Base-by-base conservation (phyloP, 1,139 yeast species). In the Dujonia santamariae region DNA sequence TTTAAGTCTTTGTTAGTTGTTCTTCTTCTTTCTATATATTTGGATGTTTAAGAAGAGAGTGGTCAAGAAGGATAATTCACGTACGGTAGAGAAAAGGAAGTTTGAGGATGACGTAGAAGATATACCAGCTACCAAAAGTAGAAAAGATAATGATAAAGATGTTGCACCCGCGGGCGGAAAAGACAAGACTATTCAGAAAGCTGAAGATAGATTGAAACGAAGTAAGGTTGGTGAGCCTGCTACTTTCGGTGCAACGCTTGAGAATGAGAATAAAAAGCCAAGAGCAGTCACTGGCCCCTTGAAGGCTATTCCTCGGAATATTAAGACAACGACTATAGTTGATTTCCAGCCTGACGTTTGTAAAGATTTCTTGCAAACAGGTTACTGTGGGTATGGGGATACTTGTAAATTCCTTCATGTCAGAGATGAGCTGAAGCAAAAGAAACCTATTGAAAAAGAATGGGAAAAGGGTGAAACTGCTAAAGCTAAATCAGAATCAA, bases 351-450 rank as follows among this genome's bases (percentile, higher is more conserved):
- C 95, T 0, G 97, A 92, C 53, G 83, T 94, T 3, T 94, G 98
- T 54, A 94, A 92, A 51, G 97, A 94, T 56, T 94, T 76, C 56
- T 75, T 80, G 40, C 87, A 84, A 47, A 90, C 95, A 0, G 98
- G 98, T 0, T 90, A 80, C 53, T 94, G 98, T 67, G 97, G 97
- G 4, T 94, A 83, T 54, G 99, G 99, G 7, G 98, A 94, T 50
- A 83, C 95, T n/a, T 94, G 99, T 63, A 94, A 92, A 61, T 94
- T 94, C 56, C 58, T 92, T 20, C 98, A 94, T 53, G 76, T 85
- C 9, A 63, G 98, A 53, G 96, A 86, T 45, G 96, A 88, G 54
- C 85, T 84, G 59, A 78, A 75, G 42, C 81, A 81, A 26, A 85
- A 82, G 16, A 80, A 82, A 75, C 80, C 84, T 39, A 56, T 80